Conservation (phyloP, 1,284 basidiomycete genomes). For the Ganoderma lingzhi region DNA sequence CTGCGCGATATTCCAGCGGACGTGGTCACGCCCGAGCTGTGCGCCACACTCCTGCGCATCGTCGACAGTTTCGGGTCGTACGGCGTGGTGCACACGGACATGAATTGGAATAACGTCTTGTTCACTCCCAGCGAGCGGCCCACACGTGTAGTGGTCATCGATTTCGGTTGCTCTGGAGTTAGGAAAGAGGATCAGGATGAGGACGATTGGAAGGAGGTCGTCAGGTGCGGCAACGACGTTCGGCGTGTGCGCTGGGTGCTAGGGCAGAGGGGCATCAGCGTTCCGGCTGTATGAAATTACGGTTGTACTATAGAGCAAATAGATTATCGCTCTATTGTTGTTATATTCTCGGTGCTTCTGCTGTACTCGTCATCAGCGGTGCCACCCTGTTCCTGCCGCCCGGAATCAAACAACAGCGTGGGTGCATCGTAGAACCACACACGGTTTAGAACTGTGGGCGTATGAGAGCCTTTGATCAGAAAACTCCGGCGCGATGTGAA, state of each 20-base stretch:
- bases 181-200: not conserved
- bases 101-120: constrained; percentile 4
- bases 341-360: no score
- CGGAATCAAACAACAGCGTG: no score
- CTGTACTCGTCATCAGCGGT: no score
- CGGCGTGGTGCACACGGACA: constrained; percentile 13
- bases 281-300: not conserved
- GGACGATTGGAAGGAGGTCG: not conserved
- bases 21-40: not conserved
- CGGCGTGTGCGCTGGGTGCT: not conserved
- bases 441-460: no score
- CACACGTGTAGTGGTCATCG: not conserved
- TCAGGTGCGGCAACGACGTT: not conserved
- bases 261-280: not conserved
- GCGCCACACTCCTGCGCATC: constrained; percentile 11
- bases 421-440: no score
- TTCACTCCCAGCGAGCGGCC: not conserved
- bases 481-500: no score
- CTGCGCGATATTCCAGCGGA: constrained; percentile 9
- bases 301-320: no score
- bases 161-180: not conserved
- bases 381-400: no score
- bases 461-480: no score
- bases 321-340: no score
- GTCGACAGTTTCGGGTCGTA: constrained; percentile 10